Percentiles rank a stretch among this genome's conserved stretches.
These are phyloP conservation scores for Metroxylon sagu DNA, from an alignment of 176 grass and related monocot genomes.

Conservation along the genomic window DNA sequence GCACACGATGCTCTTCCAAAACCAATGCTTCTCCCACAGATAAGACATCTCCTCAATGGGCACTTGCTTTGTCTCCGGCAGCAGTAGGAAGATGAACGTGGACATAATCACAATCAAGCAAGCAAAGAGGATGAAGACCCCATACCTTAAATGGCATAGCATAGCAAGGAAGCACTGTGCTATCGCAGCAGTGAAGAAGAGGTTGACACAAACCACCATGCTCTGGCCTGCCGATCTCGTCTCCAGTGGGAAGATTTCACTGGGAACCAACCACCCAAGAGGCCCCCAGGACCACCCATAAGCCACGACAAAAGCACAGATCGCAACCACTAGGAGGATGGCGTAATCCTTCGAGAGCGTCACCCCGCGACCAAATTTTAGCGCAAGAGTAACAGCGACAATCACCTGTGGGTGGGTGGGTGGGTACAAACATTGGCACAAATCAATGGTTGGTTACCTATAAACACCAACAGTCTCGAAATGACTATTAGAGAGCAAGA, in stretches of 20 bases:
- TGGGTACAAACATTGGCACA: too few relatives aligned
- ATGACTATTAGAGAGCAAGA: too few relatives aligned
- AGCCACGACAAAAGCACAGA: conserved; percentile 81
- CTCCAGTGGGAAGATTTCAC: conserved; percentile 92
- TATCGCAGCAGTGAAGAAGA: conserved; percentile 91
- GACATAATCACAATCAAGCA: conserved; percentile 80
- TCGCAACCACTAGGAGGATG: conserved; percentile 57
- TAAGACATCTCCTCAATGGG: conserved; percentile 93
- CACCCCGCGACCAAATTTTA: conserved; percentile 63
- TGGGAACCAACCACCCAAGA: conserved; percentile 88
- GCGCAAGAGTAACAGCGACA: conserved; percentile 49
- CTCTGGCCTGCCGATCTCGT: conserved; percentile 90
- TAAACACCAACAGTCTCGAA: too few relatives aligned
- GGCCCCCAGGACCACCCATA: conserved; percentile 97
- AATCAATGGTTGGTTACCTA: neutral
- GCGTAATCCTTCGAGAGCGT: conserved; percentile 50
- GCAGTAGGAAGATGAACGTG: conserved; percentile 62
- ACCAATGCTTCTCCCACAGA: conserved; percentile 92
- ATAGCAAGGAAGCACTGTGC: conserved; percentile 97
- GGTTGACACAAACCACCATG: conserved; percentile 94
- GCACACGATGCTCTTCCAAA: conserved; percentile 71
- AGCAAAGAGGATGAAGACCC: conserved; percentile 85
- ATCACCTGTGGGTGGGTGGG: conserved; percentile 38
- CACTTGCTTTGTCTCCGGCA: conserved; percentile 97
- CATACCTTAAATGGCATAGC: conserved; percentile 76